These are phyloP conservation scores for Acanthamoeba sp. DNA, from an alignment of 208 protist genomes.

Conservation along the genomic window DNA sequence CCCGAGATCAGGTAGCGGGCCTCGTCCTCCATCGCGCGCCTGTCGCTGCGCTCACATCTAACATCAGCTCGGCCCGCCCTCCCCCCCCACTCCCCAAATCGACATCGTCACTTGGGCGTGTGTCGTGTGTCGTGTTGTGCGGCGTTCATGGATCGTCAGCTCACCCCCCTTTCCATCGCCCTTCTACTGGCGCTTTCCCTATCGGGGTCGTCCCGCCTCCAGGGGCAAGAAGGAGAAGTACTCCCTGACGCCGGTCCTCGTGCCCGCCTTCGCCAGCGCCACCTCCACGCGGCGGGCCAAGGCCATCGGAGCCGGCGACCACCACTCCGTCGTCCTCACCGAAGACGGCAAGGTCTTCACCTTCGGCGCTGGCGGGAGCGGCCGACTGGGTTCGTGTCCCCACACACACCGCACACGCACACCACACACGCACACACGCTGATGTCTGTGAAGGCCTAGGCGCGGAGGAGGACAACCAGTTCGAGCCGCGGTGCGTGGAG, in stretches of 20 bases:
- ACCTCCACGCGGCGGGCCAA: background rate
- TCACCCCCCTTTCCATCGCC: background rate
- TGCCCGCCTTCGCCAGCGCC: background rate
- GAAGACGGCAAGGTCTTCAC: constrained; percentile 15
- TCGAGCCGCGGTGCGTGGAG: background rate
- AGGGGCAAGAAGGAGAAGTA: constrained; percentile 50
- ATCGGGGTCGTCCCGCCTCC: background rate
- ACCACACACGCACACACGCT: background rate
- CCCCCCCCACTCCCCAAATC: no score
- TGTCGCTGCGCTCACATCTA: background rate
- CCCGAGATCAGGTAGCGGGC: constrained; percentile 1
- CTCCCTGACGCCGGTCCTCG: background rate
- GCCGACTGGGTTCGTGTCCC: background rate
- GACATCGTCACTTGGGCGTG: background rate
- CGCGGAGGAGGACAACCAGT: background rate
- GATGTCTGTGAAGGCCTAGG: background rate
- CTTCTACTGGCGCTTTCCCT: background rate
- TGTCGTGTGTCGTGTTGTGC: background rate
- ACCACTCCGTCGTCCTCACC: constrained; percentile 41
- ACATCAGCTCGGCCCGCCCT: background rate
- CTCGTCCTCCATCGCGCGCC: background rate
- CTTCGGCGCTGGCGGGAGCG: constrained; percentile 19
- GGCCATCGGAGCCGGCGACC: constrained; percentile 14
- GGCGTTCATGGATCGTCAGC: background rate
- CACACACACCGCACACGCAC: background rate